Conservation (phyloP, 805 yeast genomes). For the Candida sakaeoensis region DNA sequence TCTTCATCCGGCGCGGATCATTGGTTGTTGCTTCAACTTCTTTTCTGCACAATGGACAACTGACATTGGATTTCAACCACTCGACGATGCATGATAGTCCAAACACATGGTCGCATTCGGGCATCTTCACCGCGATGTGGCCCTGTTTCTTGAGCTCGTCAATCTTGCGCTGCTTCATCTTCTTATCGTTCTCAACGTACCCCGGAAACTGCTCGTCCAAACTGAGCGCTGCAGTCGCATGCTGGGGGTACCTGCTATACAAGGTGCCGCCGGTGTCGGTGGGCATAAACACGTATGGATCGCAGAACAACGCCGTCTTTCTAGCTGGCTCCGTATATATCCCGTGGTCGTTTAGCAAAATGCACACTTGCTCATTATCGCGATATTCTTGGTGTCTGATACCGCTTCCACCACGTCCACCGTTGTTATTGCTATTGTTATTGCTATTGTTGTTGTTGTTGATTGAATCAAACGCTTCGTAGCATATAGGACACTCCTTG, state of each 20-base stretch:
- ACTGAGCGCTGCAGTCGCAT: conserved; percentile 16
- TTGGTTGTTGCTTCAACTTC: conserved; percentile 28
- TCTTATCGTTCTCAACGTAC: conserved; percentile 15
- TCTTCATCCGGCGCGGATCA: conserved; percentile 15
- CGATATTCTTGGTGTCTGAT: conserved; percentile 2
- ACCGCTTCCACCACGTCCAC: no score
- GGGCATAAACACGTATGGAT: conserved; percentile 32
- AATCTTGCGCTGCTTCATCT: conserved; percentile 11
- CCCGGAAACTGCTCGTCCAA: conserved; percentile 28
- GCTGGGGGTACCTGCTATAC: conserved; percentile 26
- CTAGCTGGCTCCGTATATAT: conserved; percentile 10
- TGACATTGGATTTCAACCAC: conserved; percentile 37
- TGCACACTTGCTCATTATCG: no score
- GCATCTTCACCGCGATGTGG: conserved; percentile 39
- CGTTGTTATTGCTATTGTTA: no score
- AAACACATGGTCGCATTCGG: conserved; percentile 39
- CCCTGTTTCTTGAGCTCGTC: conserved; percentile 12
- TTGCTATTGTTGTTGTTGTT: not conserved
- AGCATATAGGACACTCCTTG: conserved; percentile 39
- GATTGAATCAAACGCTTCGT: conserved; percentile 22
- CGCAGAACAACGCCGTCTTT: conserved; percentile 17
- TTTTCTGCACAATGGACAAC: conserved; percentile 41
- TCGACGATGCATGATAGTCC: conserved; percentile 40
- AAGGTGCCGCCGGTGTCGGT: conserved; percentile 21
- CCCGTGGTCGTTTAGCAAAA: not conserved